Evolutionary conservation across 495 filamentous ascomycete genomes (phyloP).

Genomic region (Cercophora samala): DNA sequence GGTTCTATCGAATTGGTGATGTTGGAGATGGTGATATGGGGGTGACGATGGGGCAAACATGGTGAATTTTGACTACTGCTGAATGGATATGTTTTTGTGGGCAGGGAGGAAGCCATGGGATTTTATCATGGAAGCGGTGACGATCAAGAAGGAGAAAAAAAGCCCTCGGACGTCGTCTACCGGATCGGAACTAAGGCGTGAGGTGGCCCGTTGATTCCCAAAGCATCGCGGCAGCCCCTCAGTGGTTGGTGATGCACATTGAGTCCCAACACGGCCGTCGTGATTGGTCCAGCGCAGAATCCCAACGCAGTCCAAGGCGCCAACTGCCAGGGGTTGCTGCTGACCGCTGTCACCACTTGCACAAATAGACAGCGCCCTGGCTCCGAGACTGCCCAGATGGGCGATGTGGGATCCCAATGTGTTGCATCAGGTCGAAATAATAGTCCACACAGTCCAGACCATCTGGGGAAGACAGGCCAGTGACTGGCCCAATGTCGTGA

Average conservation of each 20-base stretch:
- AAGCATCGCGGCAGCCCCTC: slow-evolving; percentile 10
- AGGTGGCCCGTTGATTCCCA: slow-evolving; percentile 11
- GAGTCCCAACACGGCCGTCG: background rate
- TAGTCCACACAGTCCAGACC: too few relatives aligned
- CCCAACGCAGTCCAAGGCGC: background rate
- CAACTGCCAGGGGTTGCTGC: background rate
- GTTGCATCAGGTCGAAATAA: slow-evolving; percentile 2
- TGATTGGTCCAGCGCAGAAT: slow-evolving; percentile 13
- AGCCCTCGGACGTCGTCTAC: background rate
- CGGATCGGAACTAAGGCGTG: slow-evolving; percentile 3
- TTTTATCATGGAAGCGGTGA: slow-evolving; percentile 4
- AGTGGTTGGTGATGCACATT: slow-evolving; percentile 1
- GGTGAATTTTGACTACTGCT: background rate
- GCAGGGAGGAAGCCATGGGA: background rate
- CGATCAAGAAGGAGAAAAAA: background rate
- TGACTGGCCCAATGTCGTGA: background rate
- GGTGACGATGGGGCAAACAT: background rate
- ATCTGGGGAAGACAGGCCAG: background rate
- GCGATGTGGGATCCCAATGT: slow-evolving; percentile 4
- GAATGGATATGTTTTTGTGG: background rate
- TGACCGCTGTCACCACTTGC: background rate
- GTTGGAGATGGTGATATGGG: background rate
- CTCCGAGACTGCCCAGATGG: background rate
- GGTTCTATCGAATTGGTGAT: background rate
- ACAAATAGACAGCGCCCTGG: background rate